Conservation (phyloP, 345 rosid species). For the Eucalyptus marginata region DNA sequence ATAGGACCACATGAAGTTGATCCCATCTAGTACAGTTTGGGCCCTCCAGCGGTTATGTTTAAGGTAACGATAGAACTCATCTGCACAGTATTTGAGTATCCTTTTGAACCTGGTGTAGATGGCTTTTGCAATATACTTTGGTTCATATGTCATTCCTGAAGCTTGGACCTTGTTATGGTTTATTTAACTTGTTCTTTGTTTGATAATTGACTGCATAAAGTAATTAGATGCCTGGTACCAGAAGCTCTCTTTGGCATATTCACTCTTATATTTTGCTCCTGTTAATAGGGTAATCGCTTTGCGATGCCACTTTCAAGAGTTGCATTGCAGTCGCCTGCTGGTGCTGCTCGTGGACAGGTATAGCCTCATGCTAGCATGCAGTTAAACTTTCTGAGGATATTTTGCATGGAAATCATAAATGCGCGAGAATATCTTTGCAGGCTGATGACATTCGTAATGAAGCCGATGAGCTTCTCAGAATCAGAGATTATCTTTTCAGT, state of each 20-base stretch:
- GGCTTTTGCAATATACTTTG: background rate
- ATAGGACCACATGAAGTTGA: background rate
- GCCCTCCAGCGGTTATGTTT: background rate
- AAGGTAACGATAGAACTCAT: background rate
- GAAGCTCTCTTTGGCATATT: background rate
- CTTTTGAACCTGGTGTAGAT: background rate
- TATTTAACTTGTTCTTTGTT: background rate
- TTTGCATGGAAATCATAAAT: background rate
- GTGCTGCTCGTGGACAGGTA: constrained; percentile 95
- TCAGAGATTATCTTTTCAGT: constrained; percentile 61
- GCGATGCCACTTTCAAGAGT: constrained; percentile 78
- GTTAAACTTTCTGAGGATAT: background rate
- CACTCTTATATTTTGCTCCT: background rate
- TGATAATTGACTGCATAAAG: background rate
- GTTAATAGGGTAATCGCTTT: constrained; percentile 56
- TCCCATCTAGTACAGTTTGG: background rate
- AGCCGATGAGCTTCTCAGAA: constrained; percentile 78
- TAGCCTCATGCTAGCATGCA: background rate
- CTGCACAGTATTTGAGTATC: background rate
- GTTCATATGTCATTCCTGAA: background rate
- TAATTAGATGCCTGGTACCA: background rate
- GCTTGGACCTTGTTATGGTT: background rate
- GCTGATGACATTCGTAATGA: constrained; percentile 89
- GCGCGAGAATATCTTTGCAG: constrained; percentile 12
- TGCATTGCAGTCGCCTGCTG: constrained; percentile 68